A percentile compares a stretch with the other conserved stretches of the same genome.
These are phyloP conservation scores for Lyophyllum atratum DNA, from an alignment of 768 basidiomycete species.

Conservation along the genomic window DNA sequence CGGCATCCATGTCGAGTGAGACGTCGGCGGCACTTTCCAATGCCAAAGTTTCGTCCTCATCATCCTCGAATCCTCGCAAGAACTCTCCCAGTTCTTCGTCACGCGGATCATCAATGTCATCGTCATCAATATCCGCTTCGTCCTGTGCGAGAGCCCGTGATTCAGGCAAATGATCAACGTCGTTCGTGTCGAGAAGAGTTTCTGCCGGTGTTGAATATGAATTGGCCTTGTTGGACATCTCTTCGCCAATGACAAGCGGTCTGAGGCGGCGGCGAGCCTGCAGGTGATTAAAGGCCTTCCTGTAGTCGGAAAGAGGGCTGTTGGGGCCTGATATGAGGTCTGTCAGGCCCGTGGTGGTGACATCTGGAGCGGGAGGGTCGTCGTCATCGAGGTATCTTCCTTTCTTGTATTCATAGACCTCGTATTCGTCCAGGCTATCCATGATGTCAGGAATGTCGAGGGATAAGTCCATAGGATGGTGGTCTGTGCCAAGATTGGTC, in stretches of 20 bases:
- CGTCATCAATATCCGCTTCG: slow-evolving; percentile 13
- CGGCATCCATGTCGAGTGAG: no score
- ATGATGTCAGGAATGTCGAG: not conserved
- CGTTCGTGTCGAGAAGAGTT: no score
- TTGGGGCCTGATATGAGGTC: not conserved
- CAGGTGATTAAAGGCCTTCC: slow-evolving; percentile 18
- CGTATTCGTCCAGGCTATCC: not conserved
- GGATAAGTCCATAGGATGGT: not conserved
- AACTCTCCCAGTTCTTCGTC: slow-evolving; percentile 5
- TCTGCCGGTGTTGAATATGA: no score
- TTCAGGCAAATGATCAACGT: no score
- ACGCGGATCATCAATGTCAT: not conserved
- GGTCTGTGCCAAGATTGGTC: not conserved
- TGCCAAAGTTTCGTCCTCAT: not conserved
- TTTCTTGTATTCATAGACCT: not conserved
- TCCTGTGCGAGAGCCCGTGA: no score
- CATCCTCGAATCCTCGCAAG: not conserved
- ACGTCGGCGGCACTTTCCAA: no score
- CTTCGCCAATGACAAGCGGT: slow-evolving; percentile 4
- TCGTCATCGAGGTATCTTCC: not conserved
- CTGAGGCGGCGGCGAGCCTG: slow-evolving; percentile 13
- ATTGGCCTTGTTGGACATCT: not conserved
- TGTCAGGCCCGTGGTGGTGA: not conserved
- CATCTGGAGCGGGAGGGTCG: not conserved
- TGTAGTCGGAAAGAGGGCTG: slow-evolving; percentile 5